Percentiles rank a stretch among this genome's conserved stretches.
Conservation (phyloP, 768 basidiomycete species). For the Tulasnella calospora region DNA sequence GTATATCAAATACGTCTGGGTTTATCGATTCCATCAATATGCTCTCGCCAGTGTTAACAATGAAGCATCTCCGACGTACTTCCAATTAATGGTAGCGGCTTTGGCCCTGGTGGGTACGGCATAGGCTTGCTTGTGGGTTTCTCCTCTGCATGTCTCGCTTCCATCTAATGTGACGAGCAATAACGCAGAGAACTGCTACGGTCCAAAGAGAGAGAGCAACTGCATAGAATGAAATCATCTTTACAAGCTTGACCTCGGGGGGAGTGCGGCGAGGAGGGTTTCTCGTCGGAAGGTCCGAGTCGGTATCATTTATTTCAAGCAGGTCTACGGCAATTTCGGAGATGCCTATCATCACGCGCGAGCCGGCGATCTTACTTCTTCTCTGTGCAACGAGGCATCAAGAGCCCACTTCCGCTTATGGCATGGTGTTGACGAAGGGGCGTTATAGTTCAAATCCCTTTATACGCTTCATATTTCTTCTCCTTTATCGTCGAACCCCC, state of each 20-base stretch:
- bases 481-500: too few species aligned
- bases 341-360: too few species aligned
- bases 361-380: too few species aligned
- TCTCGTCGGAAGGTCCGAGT: too few species aligned
- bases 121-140: neutral
- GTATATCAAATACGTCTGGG: neutral
- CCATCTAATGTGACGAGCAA: neutral
- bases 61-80: neutral
- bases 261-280: neutral
- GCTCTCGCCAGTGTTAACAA: neutral
- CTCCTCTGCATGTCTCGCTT: neutral
- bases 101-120: neutral
- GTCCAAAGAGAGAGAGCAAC: neutral
- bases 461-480: too few species aligned
- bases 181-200: neutral
- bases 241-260: neutral
- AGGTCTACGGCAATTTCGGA: too few species aligned
- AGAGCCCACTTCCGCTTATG: too few species aligned
- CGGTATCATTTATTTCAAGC: too few species aligned
- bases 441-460: too few species aligned
- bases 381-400: too few species aligned
- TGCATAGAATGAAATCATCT: neutral
- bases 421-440: too few species aligned
- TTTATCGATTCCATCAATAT: neutral
- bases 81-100: neutral